phyloP scores from a whole-genome alignment of 257 asterid species.

The Apocynum venetum region DNA sequence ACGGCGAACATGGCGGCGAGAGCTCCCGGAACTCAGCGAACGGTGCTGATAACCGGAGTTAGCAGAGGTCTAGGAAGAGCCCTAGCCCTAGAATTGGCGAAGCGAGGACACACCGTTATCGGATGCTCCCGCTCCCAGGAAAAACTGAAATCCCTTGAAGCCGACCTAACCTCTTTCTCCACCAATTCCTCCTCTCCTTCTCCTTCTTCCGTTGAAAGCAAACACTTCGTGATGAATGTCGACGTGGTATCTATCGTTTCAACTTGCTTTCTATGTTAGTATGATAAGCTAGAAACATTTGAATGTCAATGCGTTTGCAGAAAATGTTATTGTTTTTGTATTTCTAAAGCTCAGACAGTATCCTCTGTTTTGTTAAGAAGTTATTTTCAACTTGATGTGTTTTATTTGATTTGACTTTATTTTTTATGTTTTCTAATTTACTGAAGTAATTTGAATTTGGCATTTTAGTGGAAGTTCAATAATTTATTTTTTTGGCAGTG shows the following conservation, averaged over 20 bases:
- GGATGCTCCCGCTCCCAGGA: slow-evolving; percentile 94
- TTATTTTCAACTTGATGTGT: neutral
- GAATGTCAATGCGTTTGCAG: neutral
- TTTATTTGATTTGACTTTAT: neutral
- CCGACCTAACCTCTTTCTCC: slow-evolving; percentile 61
- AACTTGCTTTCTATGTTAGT: neutral
- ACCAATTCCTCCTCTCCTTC: slow-evolving; percentile 13
- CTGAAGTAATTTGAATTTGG: neutral
- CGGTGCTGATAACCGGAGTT: slow-evolving; percentile 78
- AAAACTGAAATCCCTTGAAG: slow-evolving; percentile 55
- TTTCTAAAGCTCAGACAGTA: neutral
- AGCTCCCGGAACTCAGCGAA: slow-evolving; percentile 33
- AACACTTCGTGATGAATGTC: slow-evolving; percentile 62
- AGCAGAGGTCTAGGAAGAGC: slow-evolving; percentile 93
- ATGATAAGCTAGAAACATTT: neutral
- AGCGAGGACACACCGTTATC: slow-evolving; percentile 76
- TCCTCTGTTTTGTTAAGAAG: neutral
- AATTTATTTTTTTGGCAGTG: neutral
- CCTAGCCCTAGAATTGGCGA: slow-evolving; percentile 83
- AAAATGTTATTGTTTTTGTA: neutral
- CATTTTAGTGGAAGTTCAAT: neutral
- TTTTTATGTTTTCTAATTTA: neutral
- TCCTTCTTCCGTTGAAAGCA: slow-evolving; percentile 26
- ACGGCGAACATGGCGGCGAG: slow-evolving; percentile 28
- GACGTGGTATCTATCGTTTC: slow-evolving; percentile 59